A percentile compares a stretch with the other conserved stretches of the same genome.
Evolutionary conservation across 352 stramenopile genomes (phyloP).

Genomic region (Pythium volutum): DNA sequence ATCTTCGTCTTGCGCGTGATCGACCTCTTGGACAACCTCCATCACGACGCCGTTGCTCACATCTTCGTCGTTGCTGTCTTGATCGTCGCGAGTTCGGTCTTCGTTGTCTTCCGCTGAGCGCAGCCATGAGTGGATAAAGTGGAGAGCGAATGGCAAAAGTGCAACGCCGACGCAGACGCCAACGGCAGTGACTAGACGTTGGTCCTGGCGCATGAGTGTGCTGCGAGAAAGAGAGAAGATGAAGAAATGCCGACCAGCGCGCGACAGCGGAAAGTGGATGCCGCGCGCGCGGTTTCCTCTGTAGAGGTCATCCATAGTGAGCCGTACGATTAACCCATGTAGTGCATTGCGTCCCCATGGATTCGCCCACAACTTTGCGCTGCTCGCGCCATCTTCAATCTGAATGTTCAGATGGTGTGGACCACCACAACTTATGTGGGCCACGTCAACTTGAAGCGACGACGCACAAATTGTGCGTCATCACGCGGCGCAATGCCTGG

Average conservation of each 20-base stretch:
- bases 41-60: background rate
- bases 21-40: background rate
- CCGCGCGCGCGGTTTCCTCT: background rate
- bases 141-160: background rate
- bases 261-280: background rate
- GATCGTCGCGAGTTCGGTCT: background rate
- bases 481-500: no score
- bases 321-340: background rate
- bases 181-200: background rate
- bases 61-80: background rate
- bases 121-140: background rate
- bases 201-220: background rate
- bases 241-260: background rate
- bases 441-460: conserved; percentile 29
- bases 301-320: conserved; percentile 1
- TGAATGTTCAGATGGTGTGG: conserved; percentile 11
- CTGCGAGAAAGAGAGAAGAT: background rate
- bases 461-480: no score
- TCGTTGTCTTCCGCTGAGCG: background rate
- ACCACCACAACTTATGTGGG: conserved; percentile 26
- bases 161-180: background rate
- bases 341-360: background rate
- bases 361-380: background rate
- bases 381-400: conserved; percentile 7
- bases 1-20: background rate